Evolutionary conservation across 352 stramenopile genomes (phyloP).

Genomic region (Pythium brassicae): DNA sequence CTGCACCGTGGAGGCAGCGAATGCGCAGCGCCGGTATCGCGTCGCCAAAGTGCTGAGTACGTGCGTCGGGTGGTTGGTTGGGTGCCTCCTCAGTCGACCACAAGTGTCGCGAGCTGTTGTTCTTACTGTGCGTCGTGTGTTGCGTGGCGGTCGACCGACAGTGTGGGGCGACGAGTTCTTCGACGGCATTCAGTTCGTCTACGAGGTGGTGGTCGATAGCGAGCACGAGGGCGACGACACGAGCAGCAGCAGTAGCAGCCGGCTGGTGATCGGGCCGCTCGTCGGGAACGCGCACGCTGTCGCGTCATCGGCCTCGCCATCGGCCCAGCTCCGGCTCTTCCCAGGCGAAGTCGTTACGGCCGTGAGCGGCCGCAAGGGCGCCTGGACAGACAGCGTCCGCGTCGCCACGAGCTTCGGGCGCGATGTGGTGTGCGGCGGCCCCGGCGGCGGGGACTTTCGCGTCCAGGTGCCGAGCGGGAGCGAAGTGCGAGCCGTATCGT

Average conservation of each 20-base stretch:
- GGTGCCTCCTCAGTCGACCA: not conserved
- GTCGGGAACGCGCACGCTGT: conserved; percentile 47
- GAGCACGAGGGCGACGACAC: conserved; percentile 10
- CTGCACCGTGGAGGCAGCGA: conserved; percentile 28
- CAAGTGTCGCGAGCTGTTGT: not conserved
- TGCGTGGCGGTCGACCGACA: conserved; percentile 20
- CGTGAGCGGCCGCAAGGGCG: conserved; percentile 60
- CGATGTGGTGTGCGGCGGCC: conserved; percentile 44
- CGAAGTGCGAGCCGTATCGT: conserved; percentile 59
- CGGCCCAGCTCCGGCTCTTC: conserved; percentile 31
- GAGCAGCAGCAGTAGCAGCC: conserved; percentile 4
- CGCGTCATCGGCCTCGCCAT: conserved; percentile 21
- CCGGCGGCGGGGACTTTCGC: conserved; percentile 51
- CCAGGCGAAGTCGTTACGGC: conserved; percentile 42
- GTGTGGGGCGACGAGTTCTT: conserved; percentile 76
- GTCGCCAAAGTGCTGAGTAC: conserved; percentile 50
- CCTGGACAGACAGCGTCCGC: conserved; percentile 66
- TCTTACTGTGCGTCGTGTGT: not conserved
- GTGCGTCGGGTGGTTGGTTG: conserved; percentile 9
- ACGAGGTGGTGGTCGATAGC: conserved; percentile 37
- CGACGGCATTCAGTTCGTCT: conserved; percentile 60
- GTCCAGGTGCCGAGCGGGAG: conserved; percentile 22
- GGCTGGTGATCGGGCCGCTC: conserved; percentile 29
- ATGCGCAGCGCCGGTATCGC: conserved; percentile 40
- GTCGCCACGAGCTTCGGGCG: conserved; percentile 71